These are phyloP conservation scores for Gossypium laxum DNA, from an alignment of 441 rosid species.

Conservation along the genomic window DNA sequence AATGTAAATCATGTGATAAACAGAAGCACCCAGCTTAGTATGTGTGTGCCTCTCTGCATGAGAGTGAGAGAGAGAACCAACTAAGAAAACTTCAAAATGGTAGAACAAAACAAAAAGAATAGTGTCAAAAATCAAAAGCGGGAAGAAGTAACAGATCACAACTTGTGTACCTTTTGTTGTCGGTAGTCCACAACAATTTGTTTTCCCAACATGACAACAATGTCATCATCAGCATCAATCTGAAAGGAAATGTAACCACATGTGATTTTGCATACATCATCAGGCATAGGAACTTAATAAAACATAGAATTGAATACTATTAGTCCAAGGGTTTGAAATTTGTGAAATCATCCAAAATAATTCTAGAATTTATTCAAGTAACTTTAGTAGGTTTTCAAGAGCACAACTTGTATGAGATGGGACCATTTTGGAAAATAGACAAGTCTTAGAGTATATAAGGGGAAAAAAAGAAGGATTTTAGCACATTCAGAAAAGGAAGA, in stretches of 20 bases:
- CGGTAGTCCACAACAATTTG: conserved; percentile 63
- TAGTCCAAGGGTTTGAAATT: neutral
- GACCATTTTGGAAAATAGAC: neutral
- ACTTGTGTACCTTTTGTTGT: conserved; percentile 58
- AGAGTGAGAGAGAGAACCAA: neutral
- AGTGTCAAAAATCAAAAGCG: neutral
- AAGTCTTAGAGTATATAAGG: neutral
- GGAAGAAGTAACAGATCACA: neutral
- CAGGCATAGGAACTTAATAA: neutral
- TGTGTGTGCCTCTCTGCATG: too few relatives aligned
- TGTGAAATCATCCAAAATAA: neutral
- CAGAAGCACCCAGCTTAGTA: neutral
- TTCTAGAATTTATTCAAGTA: neutral
- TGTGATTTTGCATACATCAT: neutral
- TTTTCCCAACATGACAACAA: conserved; percentile 56
- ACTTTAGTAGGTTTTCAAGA: neutral
- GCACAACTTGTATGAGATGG: neutral
- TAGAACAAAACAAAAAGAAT: neutral
- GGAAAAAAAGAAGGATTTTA: neutral
- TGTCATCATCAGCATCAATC: conserved; percentile 75
- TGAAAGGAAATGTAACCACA: conserved; percentile 27
- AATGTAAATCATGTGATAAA: neutral
- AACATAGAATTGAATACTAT: neutral
- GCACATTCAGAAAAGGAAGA: neutral
- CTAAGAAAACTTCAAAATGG: neutral